Evolutionary conservation across 805 yeast genomes (phyloP).

Genomic region (Saccharomycopsis malanga): DNA sequence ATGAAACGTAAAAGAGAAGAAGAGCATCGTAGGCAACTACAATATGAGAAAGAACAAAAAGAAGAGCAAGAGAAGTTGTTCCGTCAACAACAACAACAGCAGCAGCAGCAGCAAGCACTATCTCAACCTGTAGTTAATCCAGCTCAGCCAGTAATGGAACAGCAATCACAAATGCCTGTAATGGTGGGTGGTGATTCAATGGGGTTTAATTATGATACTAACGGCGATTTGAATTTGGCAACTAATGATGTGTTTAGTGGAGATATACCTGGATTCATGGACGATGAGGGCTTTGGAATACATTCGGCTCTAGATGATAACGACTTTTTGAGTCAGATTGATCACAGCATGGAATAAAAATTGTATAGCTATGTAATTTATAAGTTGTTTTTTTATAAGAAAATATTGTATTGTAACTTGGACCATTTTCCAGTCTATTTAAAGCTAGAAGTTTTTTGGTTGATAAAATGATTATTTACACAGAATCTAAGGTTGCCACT

Average conservation of each 20-base stretch:
- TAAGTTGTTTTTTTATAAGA: no score
- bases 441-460: no score
- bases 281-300: slow-evolving; percentile 30
- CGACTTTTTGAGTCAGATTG: slow-evolving; percentile 32
- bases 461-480: no score
- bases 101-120: slow-evolving; percentile 9
- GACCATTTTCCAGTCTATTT: no score
- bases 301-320: slow-evolving; percentile 29
- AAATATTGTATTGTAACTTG: no score
- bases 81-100: slow-evolving; percentile 11
- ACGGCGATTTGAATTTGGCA: slow-evolving; percentile 10
- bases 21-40: slow-evolving; percentile 1
- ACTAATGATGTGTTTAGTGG: slow-evolving; percentile 12
- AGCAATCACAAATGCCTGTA: background rate
- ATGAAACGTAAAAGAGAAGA: slow-evolving; percentile 6
- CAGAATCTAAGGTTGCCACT: no score
- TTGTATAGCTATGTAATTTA: no score
- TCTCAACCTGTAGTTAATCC: background rate
- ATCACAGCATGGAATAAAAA: slow-evolving; percentile 29
- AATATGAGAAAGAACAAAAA: slow-evolving; percentile 6
- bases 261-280: slow-evolving; percentile 24
- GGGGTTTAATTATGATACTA: slow-evolving; percentile 8
- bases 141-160: background rate
- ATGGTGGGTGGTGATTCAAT: slow-evolving; percentile 1
- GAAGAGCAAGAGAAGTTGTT: slow-evolving; percentile 3